These are phyloP conservation scores for Tilletiopsis washingtonensis DNA, from an alignment of 1,284 basidiomycete genomes.

Conservation along the genomic window DNA sequence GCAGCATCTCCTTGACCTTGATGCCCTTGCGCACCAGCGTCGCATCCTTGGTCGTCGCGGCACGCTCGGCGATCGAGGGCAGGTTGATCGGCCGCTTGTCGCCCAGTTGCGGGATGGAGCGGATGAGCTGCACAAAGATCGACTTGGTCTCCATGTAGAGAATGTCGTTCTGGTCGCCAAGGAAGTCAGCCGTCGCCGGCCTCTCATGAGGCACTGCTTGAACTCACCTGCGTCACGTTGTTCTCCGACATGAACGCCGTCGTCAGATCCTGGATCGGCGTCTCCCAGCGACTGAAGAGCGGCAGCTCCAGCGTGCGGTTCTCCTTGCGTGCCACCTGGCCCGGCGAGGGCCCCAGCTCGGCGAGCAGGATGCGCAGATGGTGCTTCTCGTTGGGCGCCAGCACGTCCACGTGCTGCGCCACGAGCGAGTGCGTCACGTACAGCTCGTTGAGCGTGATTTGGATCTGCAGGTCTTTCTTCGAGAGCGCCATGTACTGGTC, in stretches of 20 bases:
- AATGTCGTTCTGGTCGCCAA: slow-evolving; percentile 96
- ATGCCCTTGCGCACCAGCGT: slow-evolving; percentile 90
- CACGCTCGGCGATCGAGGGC: slow-evolving; percentile 79
- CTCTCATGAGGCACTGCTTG: no score
- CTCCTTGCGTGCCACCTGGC: slow-evolving; percentile 94
- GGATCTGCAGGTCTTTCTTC: slow-evolving; percentile 95
- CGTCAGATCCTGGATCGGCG: slow-evolving; percentile 92
- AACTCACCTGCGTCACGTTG: slow-evolving; percentile 82
- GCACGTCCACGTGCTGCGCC: slow-evolving; percentile 83
- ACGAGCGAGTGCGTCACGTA: slow-evolving; percentile 96
- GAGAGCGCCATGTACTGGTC: slow-evolving; percentile 99
- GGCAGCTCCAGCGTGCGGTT: slow-evolving; percentile 86
- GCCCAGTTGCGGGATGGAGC: slow-evolving; percentile 76
- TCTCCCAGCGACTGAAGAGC: slow-evolving; percentile 97
- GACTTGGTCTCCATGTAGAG: slow-evolving; percentile 99
- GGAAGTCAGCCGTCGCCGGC: no score
- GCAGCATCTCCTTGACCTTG: slow-evolving; percentile 97
- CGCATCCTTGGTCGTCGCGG: slow-evolving; percentile 93
- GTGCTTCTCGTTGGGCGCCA: slow-evolving; percentile 94
- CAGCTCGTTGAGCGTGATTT: slow-evolving; percentile 97
- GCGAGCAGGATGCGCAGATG: slow-evolving; percentile 92
- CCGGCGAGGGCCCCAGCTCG: slow-evolving; percentile 82
- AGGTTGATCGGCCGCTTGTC: slow-evolving; percentile 84
- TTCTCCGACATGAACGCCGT: slow-evolving; percentile 84
- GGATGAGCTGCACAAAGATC: slow-evolving; percentile 93